Percentiles rank a stretch among this genome's conserved stretches.
phyloP scores from a whole-genome alignment of 2,329 filamentous ascomycete genomes.

The Graphiopsis chlorocephala region DNA sequence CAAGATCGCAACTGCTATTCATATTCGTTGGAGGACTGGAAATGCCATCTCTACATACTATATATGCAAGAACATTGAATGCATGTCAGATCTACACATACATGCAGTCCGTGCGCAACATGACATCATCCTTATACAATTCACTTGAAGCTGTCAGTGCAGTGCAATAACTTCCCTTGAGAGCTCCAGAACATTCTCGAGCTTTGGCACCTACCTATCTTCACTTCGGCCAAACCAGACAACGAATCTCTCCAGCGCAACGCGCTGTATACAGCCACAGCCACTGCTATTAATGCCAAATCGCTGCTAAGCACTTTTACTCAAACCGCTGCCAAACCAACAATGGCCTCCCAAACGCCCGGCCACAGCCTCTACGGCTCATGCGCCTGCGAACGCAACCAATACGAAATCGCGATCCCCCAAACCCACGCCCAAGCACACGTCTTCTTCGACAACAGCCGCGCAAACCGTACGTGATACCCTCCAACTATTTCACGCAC shows the following conservation, averaged over 20 bases:
- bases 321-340: no score
- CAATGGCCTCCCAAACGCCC: not conserved
- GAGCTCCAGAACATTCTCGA: conserved; percentile 1
- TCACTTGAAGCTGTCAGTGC: not conserved
- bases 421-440: conserved; percentile 46
- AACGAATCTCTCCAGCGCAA: not conserved
- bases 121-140: not conserved
- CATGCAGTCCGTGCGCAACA: not conserved
- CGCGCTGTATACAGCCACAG: not conserved
- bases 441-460: conserved; percentile 72
- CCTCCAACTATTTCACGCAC: not conserved
- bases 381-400: conserved; percentile 83
- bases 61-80: no score
- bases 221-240: not conserved
- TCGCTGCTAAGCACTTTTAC: no score
- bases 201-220: not conserved
- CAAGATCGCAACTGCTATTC: no score
- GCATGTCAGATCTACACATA: not conserved
- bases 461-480: conserved; percentile 65
- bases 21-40: no score
- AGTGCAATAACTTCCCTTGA: not conserved
- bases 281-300: not conserved
- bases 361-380: conserved; percentile 60
- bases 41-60: no score
- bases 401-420: conserved; percentile 73